Evolutionary conservation across 257 asterid species (phyloP), one percentile per base, ranked within the genome.

Genomic region (Lycium ferocissimum): DNA sequence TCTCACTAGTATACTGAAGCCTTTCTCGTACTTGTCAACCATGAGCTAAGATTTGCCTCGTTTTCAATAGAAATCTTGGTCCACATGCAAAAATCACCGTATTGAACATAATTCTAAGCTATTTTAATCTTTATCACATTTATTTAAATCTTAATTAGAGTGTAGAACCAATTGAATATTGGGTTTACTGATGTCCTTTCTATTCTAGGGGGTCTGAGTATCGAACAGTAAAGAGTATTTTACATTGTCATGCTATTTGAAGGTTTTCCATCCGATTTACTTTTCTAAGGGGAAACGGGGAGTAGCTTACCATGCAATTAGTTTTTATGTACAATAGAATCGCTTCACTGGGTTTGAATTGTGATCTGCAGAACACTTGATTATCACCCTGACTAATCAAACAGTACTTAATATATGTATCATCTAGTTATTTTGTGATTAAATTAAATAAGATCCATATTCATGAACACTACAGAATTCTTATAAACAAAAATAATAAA

Each of bases 11-110:
- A 43, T 53, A 69, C 18, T 56, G 45, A 81, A 70, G 59, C 78
- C 66, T 84, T 76, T 40, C 65, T 66, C 79, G 84, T 57, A 62
- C 84, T 61, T 85, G 66, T 85, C 81, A 57, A 47, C 84, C 82
- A 61, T 43, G 54, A 13, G 2, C 40, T 26, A 20, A 45, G 58
- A 43, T 58, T 81, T 81, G 15, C 35, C 72, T 59, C 40, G 35
- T 18, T 17, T 6, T 58, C 22, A 61, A 20, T 7, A 11, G 14
- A 33, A 18, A 20, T 13, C 58, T 40, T 40, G 54, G 59, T 49
- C 20, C 54, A 61, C 53, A 73, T 38, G 43, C 84, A 61, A 81
- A 40, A 81, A 43, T 75, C 43, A 75, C 81, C 62, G 62, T 22
- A 49, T 18, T 49, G 61, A 12, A 75, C 81, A 20, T 22, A 22